These are phyloP conservation scores for Lepraria neglecta DNA, from an alignment of 495 filamentous ascomycete genomes.

Conservation along the genomic window DNA sequence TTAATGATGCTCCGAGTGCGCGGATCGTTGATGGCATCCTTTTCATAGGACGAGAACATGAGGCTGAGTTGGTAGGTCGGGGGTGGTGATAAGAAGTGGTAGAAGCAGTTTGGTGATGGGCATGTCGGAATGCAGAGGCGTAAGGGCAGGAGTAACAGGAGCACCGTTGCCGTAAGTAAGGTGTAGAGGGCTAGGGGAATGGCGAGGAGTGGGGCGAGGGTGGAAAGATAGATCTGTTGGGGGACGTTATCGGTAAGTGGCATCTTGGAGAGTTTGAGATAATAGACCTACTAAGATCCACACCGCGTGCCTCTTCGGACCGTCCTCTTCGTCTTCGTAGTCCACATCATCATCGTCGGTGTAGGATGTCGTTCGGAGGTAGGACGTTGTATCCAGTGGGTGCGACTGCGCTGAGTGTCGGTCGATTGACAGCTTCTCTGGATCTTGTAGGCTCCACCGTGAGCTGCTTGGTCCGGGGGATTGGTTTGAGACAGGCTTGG, in stretches of 20 bases:
- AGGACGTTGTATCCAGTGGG: neutral
- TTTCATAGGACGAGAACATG: conserved; percentile 32
- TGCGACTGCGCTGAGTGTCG: neutral
- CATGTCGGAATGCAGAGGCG: conserved; percentile 36
- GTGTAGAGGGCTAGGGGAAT: conserved; percentile 41
- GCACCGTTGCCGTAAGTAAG: conserved; percentile 38
- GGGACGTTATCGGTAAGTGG: neutral
- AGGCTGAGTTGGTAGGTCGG: conserved; percentile 41
- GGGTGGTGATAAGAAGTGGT: conserved; percentile 39
- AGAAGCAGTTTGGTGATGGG: conserved; percentile 38
- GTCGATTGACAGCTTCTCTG: conserved; percentile 6
- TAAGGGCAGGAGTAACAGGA: conserved; percentile 40
- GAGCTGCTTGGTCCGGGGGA: neutral
- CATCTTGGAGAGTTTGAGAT: neutral
- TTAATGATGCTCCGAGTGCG: conserved; percentile 27
- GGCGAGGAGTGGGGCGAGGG: conserved; percentile 44
- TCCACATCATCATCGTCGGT: conserved; percentile 10
- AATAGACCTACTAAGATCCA: conserved; percentile 30
- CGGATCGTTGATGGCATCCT: conserved; percentile 29
- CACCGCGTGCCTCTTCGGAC: conserved; percentile 26
- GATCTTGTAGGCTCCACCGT: neutral
- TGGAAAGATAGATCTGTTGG: conserved; percentile 44
- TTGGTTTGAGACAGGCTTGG: neutral
- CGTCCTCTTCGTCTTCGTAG: conserved; percentile 18
- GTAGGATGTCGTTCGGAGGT: neutral